These are phyloP conservation scores for Medicago ruthenica DNA, from an alignment of 306 rosid species.

Conservation along the genomic window DNA sequence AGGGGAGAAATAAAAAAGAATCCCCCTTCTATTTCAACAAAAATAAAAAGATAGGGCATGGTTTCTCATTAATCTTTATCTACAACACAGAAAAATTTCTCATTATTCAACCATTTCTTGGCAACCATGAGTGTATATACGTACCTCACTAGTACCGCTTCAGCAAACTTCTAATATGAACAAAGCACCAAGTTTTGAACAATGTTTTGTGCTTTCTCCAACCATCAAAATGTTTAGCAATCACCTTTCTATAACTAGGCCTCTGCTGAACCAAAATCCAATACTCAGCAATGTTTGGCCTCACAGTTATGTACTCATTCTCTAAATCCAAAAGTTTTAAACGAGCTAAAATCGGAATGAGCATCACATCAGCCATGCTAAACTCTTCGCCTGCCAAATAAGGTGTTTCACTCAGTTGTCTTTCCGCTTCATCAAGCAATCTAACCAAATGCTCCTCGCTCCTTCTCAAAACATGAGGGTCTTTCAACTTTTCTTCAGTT, in stretches of 20 bases:
- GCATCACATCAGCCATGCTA: constrained; percentile 86
- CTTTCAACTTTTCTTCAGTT: constrained; percentile 80
- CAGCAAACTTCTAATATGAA: constrained; percentile 74
- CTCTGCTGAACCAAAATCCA: constrained; percentile 90
- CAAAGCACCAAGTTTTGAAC: constrained; percentile 74
- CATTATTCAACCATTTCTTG: constrained; percentile 37
- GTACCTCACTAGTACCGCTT: constrained; percentile 66
- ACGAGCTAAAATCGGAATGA: constrained; percentile 75
- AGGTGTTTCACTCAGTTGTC: constrained; percentile 60
- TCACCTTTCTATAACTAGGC: constrained; percentile 87
- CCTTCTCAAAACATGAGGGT: constrained; percentile 55
- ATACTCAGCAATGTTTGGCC: constrained; percentile 80
- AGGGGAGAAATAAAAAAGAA: constrained; percentile 42
- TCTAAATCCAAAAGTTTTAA: constrained; percentile 67
- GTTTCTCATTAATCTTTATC: constrained; percentile 10
- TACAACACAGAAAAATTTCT: constrained; percentile 40
- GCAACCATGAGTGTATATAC: constrained; percentile 30
- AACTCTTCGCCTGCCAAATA: constrained; percentile 80
- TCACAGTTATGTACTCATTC: constrained; percentile 62
- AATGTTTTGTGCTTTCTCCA: constrained; percentile 89
- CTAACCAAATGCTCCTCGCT: constrained; percentile 64
- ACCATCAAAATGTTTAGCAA: constrained; percentile 79
- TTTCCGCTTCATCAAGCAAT: constrained; percentile 80
- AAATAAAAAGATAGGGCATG: constrained; percentile 10
- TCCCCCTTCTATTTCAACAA: constrained; percentile 38